These are phyloP conservation scores for Leishmania tropica DNA, from an alignment of 208 protist species.

Conservation along the genomic window DNA sequence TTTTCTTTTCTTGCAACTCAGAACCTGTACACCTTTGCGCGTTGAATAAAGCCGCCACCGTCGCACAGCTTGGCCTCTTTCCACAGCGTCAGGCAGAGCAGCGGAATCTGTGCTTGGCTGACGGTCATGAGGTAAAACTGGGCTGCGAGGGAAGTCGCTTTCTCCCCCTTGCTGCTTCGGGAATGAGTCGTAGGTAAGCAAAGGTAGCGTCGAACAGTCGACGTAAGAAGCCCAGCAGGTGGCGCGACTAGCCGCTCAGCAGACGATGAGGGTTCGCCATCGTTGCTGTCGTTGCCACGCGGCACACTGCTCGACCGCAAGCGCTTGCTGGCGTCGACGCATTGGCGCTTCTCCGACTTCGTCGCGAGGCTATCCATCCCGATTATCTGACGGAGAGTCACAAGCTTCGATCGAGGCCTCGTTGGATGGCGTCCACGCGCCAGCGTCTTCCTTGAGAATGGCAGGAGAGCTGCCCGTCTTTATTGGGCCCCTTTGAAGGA, in stretches of 20 bases:
- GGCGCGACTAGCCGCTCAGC: too few species aligned
- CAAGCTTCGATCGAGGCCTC: neutral
- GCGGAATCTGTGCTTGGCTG: slow-evolving; percentile 26
- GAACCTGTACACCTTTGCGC: neutral
- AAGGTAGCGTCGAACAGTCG: slow-evolving; percentile 22
- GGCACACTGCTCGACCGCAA: too few species aligned
- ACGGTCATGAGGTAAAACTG: slow-evolving; percentile 26
- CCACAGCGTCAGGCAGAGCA: slow-evolving; percentile 25
- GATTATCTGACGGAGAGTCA: too few species aligned
- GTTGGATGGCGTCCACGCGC: neutral
- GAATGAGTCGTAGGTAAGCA: slow-evolving; percentile 15
- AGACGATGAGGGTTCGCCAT: too few species aligned
- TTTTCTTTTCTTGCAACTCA: too few species aligned
- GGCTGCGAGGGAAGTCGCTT: slow-evolving; percentile 17
- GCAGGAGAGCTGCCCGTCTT: neutral
- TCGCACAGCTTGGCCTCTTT: slow-evolving; percentile 12
- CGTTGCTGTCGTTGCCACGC: too few species aligned
- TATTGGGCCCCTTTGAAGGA: neutral
- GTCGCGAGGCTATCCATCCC: too few species aligned
- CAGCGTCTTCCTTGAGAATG: neutral
- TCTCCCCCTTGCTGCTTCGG: neutral
- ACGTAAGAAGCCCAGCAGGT: slow-evolving; percentile 24
- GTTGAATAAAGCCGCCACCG: slow-evolving; percentile 6
- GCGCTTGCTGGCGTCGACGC: too few species aligned
- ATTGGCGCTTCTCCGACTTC: too few species aligned